Percentiles rank a stretch among this genome's conserved stretches.
These are phyloP conservation scores for Sarocladiaceae sp. DNA, from an alignment of 2,329 filamentous ascomycete genomes.

Conservation along the genomic window DNA sequence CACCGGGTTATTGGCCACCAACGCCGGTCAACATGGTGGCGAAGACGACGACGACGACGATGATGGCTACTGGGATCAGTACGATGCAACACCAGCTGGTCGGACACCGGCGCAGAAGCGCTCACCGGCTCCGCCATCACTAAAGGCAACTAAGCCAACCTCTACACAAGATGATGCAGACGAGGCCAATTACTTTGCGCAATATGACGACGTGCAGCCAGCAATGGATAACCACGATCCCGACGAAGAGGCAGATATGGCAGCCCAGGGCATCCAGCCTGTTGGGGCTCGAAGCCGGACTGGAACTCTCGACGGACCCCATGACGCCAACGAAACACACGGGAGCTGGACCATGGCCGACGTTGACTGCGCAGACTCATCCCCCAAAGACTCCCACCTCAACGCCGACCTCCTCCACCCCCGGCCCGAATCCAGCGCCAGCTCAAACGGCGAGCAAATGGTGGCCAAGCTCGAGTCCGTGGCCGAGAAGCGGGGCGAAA, in stretches of 20 bases:
- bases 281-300: too few relatives aligned
- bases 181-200: conserved; percentile 69
- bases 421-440: conserved; percentile 52
- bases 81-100: conserved; percentile 60
- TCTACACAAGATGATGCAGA: conserved; percentile 27
- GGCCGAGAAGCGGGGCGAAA: conserved; percentile 47
- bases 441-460: conserved; percentile 48
- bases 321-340: neutral
- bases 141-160: conserved; percentile 14
- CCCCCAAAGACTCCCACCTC: neutral
- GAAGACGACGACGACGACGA: conserved; percentile 59
- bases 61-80: conserved; percentile 74
- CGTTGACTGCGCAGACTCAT: conserved; percentile 10
- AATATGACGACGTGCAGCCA: conserved; percentile 72
- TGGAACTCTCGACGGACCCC: too few relatives aligned
- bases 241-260: conserved; percentile 51
- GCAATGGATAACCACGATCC: conserved; percentile 77
- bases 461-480: conserved; percentile 47
- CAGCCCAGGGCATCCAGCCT: conserved; percentile 26
- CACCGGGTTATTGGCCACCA: conserved; percentile 11
- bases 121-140: conserved; percentile 51
- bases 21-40: neutral
- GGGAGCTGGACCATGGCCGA: conserved; percentile 1
- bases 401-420: conserved; percentile 41
- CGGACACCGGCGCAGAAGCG: conserved; percentile 30